A percentile compares a stretch with the other conserved stretches of the same genome.
Evolutionary conservation across 108 stramenopile species (phyloP).

Genomic region (Tribonema minus): DNA sequence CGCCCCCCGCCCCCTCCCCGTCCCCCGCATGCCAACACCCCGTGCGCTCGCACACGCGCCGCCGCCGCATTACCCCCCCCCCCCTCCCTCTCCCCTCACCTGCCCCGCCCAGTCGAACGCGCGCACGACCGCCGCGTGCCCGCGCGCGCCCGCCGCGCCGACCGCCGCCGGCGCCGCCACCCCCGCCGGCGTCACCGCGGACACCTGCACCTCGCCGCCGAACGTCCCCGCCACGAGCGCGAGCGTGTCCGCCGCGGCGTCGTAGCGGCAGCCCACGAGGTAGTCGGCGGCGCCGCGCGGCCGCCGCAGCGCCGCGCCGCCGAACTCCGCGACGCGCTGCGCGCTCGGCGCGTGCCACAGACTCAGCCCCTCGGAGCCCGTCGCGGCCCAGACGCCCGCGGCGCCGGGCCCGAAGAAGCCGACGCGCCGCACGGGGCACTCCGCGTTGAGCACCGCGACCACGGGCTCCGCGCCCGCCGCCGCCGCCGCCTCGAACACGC

Average conservation of each 20-base stretch:
- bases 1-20: too few species aligned
- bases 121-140: constrained; percentile 23
- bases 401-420: constrained; percentile 44
- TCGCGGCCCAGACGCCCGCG: constrained; percentile 22
- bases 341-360: constrained; percentile 52
- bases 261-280: constrained; percentile 37
- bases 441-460: constrained; percentile 52
- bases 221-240: constrained; percentile 24
- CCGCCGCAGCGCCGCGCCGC: too few species aligned
- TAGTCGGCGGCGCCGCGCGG: constrained; percentile 27
- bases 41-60: too few species aligned
- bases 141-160: constrained; percentile 1
- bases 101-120: constrained; percentile 14
- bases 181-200: constrained; percentile 27
- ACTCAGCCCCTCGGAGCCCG: constrained; percentile 38
- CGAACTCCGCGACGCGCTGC: constrained; percentile 29
- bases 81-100: not conserved
- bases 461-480: constrained; percentile 44
- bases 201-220: constrained; percentile 17
- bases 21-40: too few species aligned
- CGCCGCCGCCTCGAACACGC: constrained; percentile 46
- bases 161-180: constrained; percentile 19
- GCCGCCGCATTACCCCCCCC: too few species aligned
- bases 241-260: constrained; percentile 19
- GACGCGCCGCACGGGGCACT: constrained; percentile 45